phyloP scores from a whole-genome alignment of 768 basidiomycete species.

The Podaxis rugospora region DNA sequence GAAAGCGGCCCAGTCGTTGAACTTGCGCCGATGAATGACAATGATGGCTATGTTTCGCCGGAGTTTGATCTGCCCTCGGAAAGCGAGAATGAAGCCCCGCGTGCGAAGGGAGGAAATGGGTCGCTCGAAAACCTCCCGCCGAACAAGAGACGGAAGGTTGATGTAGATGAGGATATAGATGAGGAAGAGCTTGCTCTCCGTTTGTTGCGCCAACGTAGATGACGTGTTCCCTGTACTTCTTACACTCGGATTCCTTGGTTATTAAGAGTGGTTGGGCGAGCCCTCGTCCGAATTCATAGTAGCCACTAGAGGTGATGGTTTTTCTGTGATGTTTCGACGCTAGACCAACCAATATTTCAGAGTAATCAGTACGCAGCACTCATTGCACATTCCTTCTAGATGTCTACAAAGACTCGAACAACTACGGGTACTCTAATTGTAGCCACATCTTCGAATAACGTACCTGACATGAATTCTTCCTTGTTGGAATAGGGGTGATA shows the following conservation, averaged over 20 bases:
- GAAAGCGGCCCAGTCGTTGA: constrained; percentile 29
- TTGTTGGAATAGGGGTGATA: too few relatives aligned
- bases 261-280: too few relatives aligned
- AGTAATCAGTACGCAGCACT: too few relatives aligned
- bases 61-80: constrained; percentile 54
- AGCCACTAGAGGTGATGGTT: too few relatives aligned
- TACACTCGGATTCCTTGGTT: neutral
- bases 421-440: too few relatives aligned
- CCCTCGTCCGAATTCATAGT: too few relatives aligned
- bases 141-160: constrained; percentile 12
- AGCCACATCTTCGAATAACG: too few relatives aligned
- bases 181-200: constrained; percentile 55
- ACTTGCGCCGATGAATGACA: constrained; percentile 32
- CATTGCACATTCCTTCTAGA: too few relatives aligned
- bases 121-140: constrained; percentile 4
- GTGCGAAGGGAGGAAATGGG: constrained; percentile 23
- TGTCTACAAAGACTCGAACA: too few relatives aligned
- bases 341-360: too few relatives aligned
- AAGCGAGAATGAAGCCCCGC: constrained; percentile 29
- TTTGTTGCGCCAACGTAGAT: constrained; percentile 31
- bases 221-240: neutral
- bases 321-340: too few relatives aligned
- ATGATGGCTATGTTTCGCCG: constrained; percentile 71
- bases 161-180: constrained; percentile 21
- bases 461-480: too few relatives aligned